Conservation (phyloP, 345 rosid species). For the Durio zibethinus region DNA sequence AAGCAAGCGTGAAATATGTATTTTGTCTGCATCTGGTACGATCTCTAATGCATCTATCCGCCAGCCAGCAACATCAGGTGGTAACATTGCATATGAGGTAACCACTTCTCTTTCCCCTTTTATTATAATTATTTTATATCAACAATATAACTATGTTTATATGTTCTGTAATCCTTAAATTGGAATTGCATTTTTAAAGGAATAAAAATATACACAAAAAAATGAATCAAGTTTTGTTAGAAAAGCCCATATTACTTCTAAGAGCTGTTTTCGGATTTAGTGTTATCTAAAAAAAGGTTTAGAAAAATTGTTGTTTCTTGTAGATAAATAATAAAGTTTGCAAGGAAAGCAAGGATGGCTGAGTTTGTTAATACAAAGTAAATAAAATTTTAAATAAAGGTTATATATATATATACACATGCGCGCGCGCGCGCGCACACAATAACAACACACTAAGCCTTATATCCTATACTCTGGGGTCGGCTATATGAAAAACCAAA, state of each 20-base stretch:
- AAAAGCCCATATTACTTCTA: background rate
- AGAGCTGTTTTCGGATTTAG: background rate
- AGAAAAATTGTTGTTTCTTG: background rate
- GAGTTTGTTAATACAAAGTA: background rate
- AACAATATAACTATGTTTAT: background rate
- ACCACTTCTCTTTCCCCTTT: conserved; percentile 14
- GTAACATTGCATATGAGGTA: conserved; percentile 81
- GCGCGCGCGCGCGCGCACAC: too few species aligned
- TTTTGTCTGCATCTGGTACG: conserved; percentile 87
- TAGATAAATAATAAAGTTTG: background rate
- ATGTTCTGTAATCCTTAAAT: background rate
- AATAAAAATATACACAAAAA: background rate
- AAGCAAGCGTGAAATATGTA: conserved; percentile 72
- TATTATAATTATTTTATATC: background rate
- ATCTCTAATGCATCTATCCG: conserved; percentile 73
- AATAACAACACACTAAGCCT: too few species aligned
- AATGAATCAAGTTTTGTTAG: background rate
- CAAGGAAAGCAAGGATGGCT: background rate
- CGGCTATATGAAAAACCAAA: too few species aligned
- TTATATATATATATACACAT: too few species aligned
- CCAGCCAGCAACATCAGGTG: conserved; percentile 80
- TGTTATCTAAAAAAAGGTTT: background rate
- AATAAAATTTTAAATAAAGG: background rate
- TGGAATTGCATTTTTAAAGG: background rate
- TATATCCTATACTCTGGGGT: too few species aligned